Evolutionary conservation across 176 grass and related monocot genomes (phyloP).

Genomic region (Musa itinerans): DNA sequence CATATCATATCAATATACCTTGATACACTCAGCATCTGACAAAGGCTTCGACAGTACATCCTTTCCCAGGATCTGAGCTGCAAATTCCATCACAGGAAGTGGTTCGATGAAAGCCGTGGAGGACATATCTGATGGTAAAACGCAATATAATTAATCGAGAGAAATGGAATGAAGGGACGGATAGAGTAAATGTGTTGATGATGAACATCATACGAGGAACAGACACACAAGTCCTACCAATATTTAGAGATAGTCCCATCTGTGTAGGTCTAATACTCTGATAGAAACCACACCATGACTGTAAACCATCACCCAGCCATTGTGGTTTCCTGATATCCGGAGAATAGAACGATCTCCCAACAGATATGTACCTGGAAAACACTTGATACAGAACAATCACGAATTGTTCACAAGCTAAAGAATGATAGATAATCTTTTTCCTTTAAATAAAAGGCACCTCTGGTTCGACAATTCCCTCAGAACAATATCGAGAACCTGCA

Average conservation of each 20-base stretch:
- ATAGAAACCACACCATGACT: constrained; percentile 62
- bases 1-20: constrained; percentile 17
- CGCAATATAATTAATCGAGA: background rate
- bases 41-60: constrained; percentile 19
- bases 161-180: background rate
- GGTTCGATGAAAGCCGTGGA: constrained; percentile 44
- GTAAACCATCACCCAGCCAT: constrained; percentile 24
- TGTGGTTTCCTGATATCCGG: background rate
- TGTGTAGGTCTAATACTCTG: constrained; percentile 68
- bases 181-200: background rate
- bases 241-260: constrained; percentile 48
- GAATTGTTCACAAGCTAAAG: background rate
- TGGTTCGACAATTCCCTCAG: constrained; percentile 78
- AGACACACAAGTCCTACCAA: constrained; percentile 28
- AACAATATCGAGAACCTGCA: constrained; percentile 93
- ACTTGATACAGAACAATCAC: background rate
- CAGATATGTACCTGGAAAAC: constrained; percentile 25
- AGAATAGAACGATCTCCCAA: constrained; percentile 74
- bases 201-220: too few species aligned
- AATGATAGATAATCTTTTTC: background rate
- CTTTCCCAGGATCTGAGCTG: constrained; percentile 26
- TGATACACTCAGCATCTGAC: constrained; percentile 20
- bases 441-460: constrained; percentile 37
- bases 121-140: constrained; percentile 38
- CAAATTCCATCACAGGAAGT: constrained; percentile 30